Base-by-base conservation (phyloP, 805 yeast species). In the Kluyveromyces lactis region DNA sequence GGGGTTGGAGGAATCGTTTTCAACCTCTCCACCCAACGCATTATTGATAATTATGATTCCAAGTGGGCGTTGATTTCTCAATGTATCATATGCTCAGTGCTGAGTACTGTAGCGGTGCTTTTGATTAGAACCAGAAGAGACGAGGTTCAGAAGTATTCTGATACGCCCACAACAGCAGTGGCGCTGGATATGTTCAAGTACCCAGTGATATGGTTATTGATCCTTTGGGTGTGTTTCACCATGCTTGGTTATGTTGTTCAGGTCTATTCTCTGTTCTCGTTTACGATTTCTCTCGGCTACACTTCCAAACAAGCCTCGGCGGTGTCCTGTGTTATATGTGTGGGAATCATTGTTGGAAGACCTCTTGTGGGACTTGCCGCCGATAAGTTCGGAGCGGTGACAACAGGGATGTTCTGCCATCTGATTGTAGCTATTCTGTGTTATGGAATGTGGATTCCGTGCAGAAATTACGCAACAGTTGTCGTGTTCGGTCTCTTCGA, bases 241-340 rank as follows among this genome's bases (percentile, higher is more conserved):
- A 60, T 75, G 57, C 67, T 78, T 46, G 85, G 83, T 0, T 79
- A 79, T 49, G 81, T 77, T 30, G 69, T 74, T 18, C 62, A 76
- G 33, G 63, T 78, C 53, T 78, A 78, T 54, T 70, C 75, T 26
- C 57, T 79, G 47, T 75, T 79, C 6, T 77, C 78, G 46, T 77
- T 72, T 49, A 75, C 84, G 8, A 64, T 70, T 3, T 71, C 81
- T 2, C 26, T 11, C 26, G 86, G 86, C 0, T 79, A 77, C 48
- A 42, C 69, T 3, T 61, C 71, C 1, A 49, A 63, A 15, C 75
- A 79, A 43, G 81, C 81, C 2, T 69, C 82, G 0, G 59, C 71
- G 16, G 79, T 74, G 3, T 58, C 79, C 1, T 77, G 82, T n/a
- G 71, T 77, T 78, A 64, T 74, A 7, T 71, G 77, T 32, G 69